Conservation (phyloP, 2,329 filamentous ascomycete genomes). For the Colletotrichum falcatum region DNA sequence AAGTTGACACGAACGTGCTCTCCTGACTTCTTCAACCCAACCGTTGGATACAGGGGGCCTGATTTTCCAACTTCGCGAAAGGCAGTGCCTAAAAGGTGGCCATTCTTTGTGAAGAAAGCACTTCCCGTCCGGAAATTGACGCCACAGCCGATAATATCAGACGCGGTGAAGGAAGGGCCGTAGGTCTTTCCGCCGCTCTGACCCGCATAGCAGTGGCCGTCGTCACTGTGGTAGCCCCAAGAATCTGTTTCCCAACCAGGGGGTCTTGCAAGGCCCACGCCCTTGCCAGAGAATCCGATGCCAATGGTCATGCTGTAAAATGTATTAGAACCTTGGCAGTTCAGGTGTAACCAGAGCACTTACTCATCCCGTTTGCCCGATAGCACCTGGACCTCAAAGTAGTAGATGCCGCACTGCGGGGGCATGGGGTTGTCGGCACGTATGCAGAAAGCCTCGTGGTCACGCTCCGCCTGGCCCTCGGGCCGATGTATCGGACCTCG, state of each 20-base stretch:
- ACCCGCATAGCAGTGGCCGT: conserved; percentile 71
- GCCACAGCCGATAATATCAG: conserved; percentile 73
- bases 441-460: conserved; percentile 83
- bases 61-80: conserved; percentile 74
- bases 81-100: conserved; percentile 73
- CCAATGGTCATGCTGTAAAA: conserved; percentile 67
- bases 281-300: conserved; percentile 70
- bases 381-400: conserved; percentile 78
- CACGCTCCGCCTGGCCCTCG: conserved; percentile 63
- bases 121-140: conserved; percentile 73
- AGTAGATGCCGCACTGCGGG: conserved; percentile 91
- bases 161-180: conserved; percentile 65
- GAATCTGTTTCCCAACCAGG: conserved; percentile 77
- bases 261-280: conserved; percentile 65
- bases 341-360: conserved; percentile 46
- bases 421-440: conserved; percentile 90
- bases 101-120: conserved; percentile 79
- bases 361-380: conserved; percentile 67
- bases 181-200: conserved; percentile 69
- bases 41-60: conserved; percentile 67
- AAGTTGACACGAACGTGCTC: conserved; percentile 75
- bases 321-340: conserved; percentile 5
- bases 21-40: conserved; percentile 74
- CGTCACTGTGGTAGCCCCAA: conserved; percentile 77
- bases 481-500: conserved; percentile 72